Evolutionary conservation across 352 stramenopile genomes (phyloP), one percentile per base, ranked within the genome.

Genomic region (Elongisporangium anandrum): DNA sequence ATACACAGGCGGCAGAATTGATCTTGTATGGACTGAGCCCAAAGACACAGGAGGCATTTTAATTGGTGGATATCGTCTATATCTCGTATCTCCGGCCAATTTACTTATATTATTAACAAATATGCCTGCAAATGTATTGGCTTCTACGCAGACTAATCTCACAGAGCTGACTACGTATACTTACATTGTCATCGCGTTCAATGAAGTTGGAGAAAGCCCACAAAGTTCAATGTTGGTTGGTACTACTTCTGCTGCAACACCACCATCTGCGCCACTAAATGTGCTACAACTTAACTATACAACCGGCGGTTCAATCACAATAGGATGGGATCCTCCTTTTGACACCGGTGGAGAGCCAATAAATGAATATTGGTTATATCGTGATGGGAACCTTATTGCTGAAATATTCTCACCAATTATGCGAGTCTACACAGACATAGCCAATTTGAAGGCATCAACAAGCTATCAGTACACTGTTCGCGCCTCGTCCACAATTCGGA

Each of bases 291-390:
- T 81, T 5, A 8, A 17, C 0, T 83, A 78, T 23, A 66, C 65
- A 4, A 86, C 77, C 23, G 81, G 81, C 22, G 81, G 81, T 3
- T 64, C 77, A 1, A 72, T 91, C n/a, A 54, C 74, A 39, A 76
- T 89, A 23, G 74, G 66, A 6, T 91, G 81, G 81, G 65, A 79
- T 29, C 69, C 63, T 2, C 75, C 78, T 0, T 34, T 83, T n/a
- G 81, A 91, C 34, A 70, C 71, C 2, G 81, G 81, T 6, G 81
- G 81, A 0, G 69, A 82, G 17, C 65, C 73, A 0, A 68, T 91
- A 4, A 58, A 26, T 13, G 61, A 61, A 2, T 91, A 86, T 45
- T 75, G 64, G 60, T 52, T 91, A 0, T 89, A 87, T 58, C 75
- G 79, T 9, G 72, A 88, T 48, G 73, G 73, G 9, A 58, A 48